Evolutionary conservation across 352 stramenopile species (phyloP).

Genomic region (Thalassiosira hispida): DNA sequence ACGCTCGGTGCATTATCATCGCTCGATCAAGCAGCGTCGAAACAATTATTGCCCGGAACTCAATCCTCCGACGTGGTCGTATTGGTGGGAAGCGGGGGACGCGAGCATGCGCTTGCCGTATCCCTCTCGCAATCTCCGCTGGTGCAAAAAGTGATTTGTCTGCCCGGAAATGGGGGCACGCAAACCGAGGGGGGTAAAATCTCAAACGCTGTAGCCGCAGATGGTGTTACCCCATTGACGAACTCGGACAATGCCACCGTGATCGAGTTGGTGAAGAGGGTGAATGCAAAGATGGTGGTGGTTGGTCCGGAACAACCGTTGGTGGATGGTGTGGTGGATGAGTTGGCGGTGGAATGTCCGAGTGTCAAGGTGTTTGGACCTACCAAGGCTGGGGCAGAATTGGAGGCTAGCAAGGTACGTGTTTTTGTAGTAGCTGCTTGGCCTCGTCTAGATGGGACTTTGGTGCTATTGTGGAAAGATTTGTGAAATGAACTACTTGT

Average conservation of each 20-base stretch:
- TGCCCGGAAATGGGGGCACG: slow-evolving; percentile 86
- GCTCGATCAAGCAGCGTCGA: slow-evolving; percentile 56
- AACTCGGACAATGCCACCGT: slow-evolving; percentile 89
- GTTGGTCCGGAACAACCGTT: slow-evolving; percentile 97
- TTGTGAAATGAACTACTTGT: neutral
- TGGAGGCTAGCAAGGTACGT: slow-evolving; percentile 99
- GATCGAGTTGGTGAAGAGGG: slow-evolving; percentile 83
- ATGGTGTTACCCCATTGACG: slow-evolving; percentile 14
- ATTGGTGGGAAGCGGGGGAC: slow-evolving; percentile 78
- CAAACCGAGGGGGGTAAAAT: slow-evolving; percentile 80
- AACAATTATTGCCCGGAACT: slow-evolving; percentile 17
- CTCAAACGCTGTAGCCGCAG: slow-evolving; percentile 66
- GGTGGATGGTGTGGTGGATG: slow-evolving; percentile 95
- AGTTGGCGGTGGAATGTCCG: slow-evolving; percentile 87
- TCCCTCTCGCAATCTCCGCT: slow-evolving; percentile 76
- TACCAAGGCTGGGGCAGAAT: slow-evolving; percentile 91
- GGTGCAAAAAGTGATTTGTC: slow-evolving; percentile 78
- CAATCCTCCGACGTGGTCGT: slow-evolving; percentile 71
- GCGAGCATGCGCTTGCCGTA: slow-evolving; percentile 81
- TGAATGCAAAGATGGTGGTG: slow-evolving; percentile 86
- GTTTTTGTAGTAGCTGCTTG: slow-evolving; percentile 31
- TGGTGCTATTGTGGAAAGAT: no score
- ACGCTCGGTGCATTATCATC: slow-evolving; percentile 53
- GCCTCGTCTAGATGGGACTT: neutral
- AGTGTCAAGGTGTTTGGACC: slow-evolving; percentile 97